Evolutionary conservation across 2,329 filamentous ascomycete genomes (phyloP), one percentile per base, ranked within the genome.

Genomic region (Pseudocercospora eumusae): DNA sequence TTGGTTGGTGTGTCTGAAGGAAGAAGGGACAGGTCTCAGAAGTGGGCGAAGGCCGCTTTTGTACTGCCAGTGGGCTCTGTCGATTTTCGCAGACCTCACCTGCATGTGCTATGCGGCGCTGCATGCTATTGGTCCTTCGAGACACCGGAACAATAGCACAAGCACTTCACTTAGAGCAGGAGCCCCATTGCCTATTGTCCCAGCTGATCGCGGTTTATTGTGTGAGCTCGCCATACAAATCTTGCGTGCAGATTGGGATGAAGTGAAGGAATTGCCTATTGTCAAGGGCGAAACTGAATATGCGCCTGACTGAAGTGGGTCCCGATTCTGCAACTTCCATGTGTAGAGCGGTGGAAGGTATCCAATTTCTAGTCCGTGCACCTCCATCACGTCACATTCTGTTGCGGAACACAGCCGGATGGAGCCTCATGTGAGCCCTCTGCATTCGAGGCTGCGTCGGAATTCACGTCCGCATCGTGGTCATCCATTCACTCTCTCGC

Each of bases 21-120:
- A 60, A 53, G 47, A 55, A 62, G 60, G 52, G 44, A 47, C 28
- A 49, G 23, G 28, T 49, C 52, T 56, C 40, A 33, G 56, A 28
- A 20, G 52, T 33, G 36, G 50, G 40, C 40, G 56, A 47, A 42
- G 25, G 20, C 20, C 20, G 21, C 40, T n/a, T 54, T 50, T 40
- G 18, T 47, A 9, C 47, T 50, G 15, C 56, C 49, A 11, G 23
- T 15, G 31, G 33, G 54, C 40, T 20, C 15, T 20, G 44, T 9
- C 33, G 28, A 50, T n/a, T 20, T 36, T 20, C 47, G 7, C 27
- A 59, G 54, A 59, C 57, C 57, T 59, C 57, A 59, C 57, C 47
- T 59, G 31, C 47, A 52, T 49, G 28, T 28, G 47, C 21, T 44
- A 8, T 27, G 4, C 23, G 15, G 47, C 3, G 1, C 25, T 13